phyloP scores from a whole-genome alignment of 2,329 filamentous ascomycete species.

The Aaosphaeria arxii region DNA sequence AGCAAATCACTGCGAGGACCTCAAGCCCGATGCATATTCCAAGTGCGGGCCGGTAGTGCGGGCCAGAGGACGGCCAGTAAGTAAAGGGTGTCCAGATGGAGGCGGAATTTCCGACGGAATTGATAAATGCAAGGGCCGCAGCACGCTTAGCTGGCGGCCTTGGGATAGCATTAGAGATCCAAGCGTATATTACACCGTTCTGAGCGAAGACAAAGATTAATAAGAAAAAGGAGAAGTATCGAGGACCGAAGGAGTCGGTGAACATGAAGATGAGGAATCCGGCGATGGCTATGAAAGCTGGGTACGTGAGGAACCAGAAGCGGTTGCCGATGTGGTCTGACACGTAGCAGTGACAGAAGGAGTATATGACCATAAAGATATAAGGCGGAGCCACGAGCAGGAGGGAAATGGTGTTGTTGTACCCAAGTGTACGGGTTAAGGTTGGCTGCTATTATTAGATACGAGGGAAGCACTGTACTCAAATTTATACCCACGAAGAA shows the following conservation, averaged over 20 bases:
- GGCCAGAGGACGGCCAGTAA: conserved; percentile 21
- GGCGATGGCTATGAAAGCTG: conserved; percentile 49
- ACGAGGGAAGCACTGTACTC: conserved; percentile 20
- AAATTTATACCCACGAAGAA: too few relatives aligned
- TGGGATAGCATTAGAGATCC: conserved; percentile 52
- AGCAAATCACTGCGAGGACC: conserved; percentile 12
- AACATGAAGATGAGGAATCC: conserved; percentile 57
- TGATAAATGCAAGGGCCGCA: conserved; percentile 55
- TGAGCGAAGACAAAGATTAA: conserved; percentile 57
- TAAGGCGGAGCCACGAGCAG: conserved; percentile 59
- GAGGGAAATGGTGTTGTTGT: conserved; percentile 51
- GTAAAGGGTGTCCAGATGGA: conserved; percentile 48
- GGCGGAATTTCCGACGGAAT: conserved; percentile 52
- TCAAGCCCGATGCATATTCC: conserved; percentile 20
- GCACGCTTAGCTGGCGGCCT: conserved; percentile 55
- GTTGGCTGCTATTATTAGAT: not conserved
- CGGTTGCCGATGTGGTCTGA: conserved; percentile 43
- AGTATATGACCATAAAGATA: conserved; percentile 55
- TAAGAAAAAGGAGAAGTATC: conserved; percentile 56
- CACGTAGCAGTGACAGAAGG: conserved; percentile 38
- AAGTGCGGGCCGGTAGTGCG: conserved; percentile 18
- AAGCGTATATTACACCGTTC: conserved; percentile 56
- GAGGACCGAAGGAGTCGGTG: conserved; percentile 49
- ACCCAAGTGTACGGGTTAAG: conserved; percentile 54
- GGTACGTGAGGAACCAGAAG: conserved; percentile 42